Conservation (phyloP, 1,284 basidiomycete genomes). For the Somion occarium region DNA sequence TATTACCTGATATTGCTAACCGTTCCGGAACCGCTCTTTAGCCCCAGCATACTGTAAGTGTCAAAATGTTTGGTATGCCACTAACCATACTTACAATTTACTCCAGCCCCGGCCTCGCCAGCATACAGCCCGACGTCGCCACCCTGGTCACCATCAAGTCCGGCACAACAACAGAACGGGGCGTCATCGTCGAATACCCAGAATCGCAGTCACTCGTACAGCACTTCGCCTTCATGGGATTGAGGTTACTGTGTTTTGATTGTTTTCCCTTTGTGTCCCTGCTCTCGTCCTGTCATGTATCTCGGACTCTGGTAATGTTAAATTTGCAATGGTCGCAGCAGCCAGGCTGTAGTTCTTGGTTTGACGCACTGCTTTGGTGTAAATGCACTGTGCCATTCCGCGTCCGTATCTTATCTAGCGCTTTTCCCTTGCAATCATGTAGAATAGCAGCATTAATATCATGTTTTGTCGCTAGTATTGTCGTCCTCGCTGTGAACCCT, state of each 20-base stretch:
- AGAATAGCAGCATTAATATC: conserved; percentile 16
- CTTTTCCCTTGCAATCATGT: conserved; percentile 16
- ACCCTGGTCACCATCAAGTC: conserved; percentile 76
- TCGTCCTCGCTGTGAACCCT: too few relatives aligned
- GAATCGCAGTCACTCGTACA: conserved; percentile 40
- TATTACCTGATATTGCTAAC: background rate
- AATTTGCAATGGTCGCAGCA: background rate
- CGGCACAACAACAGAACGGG: conserved; percentile 51
- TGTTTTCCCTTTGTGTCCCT: background rate
- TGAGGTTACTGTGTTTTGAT: conserved; percentile 24
- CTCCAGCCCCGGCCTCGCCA: conserved; percentile 72
- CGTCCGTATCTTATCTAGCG: conserved; percentile 15
- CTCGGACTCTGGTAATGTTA: background rate
- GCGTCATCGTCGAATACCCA: conserved; percentile 15
- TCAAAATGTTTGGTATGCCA: background rate
- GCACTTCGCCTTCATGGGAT: conserved; percentile 55
- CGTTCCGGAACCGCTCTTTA: conserved; percentile 4
- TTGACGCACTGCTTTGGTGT: conserved; percentile 12
- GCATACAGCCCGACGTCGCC: conserved; percentile 82
- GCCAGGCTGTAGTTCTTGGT: background rate
- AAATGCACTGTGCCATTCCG: background rate
- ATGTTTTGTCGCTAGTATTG: background rate
- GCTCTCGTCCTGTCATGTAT: background rate
- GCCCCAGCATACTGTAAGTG: conserved; percentile 61
- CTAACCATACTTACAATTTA: conserved; percentile 11